Evolutionary conservation across 306 rosid species (phyloP).

Genomic region (Fragaria vesca): DNA sequence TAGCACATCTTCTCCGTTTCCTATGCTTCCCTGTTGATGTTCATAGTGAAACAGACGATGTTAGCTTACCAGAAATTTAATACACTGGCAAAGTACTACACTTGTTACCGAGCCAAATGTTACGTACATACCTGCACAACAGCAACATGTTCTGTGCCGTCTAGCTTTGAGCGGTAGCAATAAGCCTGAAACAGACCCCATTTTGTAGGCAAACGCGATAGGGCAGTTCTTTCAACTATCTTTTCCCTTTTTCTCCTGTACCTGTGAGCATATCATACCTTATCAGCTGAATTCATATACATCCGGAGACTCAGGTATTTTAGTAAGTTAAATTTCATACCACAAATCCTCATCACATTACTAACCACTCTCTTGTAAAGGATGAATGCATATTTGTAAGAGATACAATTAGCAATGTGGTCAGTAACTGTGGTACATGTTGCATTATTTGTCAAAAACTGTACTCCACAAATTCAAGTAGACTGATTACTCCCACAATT

Average conservation of each 20-base stretch:
- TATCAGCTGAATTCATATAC: background rate
- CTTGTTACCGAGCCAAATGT: background rate
- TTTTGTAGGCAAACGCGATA: conserved; percentile 69
- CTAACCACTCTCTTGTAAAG: background rate
- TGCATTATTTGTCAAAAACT: background rate
- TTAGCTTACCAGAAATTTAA: background rate
- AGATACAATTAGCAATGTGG: background rate
- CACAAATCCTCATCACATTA: background rate
- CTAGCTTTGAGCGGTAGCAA: conserved; percentile 71
- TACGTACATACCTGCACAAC: conserved; percentile 55
- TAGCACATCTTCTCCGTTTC: conserved; percentile 69
- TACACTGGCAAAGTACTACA: background rate
- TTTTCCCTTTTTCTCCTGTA: conserved; percentile 82
- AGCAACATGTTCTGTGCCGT: conserved; percentile 78
- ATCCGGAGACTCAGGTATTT: background rate
- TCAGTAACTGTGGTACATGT: background rate
- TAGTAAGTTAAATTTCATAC: background rate
- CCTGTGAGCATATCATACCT: conserved; percentile 34
- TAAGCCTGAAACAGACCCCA: conserved; percentile 83
- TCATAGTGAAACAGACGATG: background rate
- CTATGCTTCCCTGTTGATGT: conserved; percentile 57
- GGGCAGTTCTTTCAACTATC: conserved; percentile 64
- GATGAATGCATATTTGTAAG: background rate
- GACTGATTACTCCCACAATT: background rate
- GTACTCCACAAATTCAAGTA: background rate